phyloP scores from a whole-genome alignment of 305 asterid species.

The Fraxinus latifolia region DNA sequence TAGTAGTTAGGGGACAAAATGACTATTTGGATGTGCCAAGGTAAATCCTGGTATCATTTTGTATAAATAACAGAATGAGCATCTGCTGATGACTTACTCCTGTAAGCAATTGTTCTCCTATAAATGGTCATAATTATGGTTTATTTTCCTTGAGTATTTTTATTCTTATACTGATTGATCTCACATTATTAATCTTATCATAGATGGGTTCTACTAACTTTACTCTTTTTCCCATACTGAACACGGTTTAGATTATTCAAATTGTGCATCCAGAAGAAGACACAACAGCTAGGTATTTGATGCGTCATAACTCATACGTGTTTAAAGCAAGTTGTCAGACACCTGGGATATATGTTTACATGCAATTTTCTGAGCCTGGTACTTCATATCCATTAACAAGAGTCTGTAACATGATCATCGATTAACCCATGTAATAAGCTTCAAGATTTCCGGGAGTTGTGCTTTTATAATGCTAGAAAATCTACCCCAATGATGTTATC shows the following conservation, averaged over 20 bases:
- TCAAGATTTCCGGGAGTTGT: not conserved
- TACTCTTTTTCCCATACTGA: not conserved
- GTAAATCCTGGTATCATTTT: not conserved
- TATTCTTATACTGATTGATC: not conserved
- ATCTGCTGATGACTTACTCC: slow-evolving; percentile 1
- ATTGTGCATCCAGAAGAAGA: not conserved
- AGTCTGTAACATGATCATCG: not conserved
- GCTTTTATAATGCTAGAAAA: not conserved
- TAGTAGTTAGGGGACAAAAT: not conserved
- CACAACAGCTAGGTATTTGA: not conserved
- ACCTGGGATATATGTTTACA: not conserved
- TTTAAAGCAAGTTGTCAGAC: not conserved
- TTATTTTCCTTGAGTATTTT: slow-evolving; percentile 3
- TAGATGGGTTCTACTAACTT: not conserved
- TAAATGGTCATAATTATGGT: not conserved
- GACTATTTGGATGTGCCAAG: slow-evolving; percentile 4
- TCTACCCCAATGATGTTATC: not conserved
- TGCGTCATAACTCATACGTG: not conserved
- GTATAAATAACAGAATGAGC: not conserved
- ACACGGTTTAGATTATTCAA: not conserved
- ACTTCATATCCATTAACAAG: not conserved
- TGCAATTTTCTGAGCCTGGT: not conserved
- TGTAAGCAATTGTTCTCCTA: not conserved
- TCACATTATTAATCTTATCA: not conserved
- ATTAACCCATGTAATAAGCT: not conserved